phyloP scores from a whole-genome alignment of 1,284 basidiomycete species.

The Moniliella sp. region DNA sequence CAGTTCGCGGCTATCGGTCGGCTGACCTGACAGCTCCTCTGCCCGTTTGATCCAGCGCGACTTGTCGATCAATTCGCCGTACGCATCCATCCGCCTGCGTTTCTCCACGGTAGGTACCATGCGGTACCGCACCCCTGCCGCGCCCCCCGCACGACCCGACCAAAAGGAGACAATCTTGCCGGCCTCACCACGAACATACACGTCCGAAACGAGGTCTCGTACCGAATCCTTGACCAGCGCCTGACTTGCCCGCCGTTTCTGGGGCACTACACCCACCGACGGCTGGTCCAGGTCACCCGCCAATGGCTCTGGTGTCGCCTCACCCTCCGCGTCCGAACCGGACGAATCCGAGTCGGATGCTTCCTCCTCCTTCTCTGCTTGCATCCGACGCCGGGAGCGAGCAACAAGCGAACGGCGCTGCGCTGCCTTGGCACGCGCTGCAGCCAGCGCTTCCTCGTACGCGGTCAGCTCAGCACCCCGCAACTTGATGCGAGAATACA shows the following conservation, averaged over 20 bases:
- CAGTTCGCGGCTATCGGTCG: too few relatives aligned
- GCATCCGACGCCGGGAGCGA: constrained; percentile 65
- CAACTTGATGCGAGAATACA: too few relatives aligned
- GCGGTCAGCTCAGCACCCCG: constrained; percentile 52
- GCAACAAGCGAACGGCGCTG: constrained; percentile 64
- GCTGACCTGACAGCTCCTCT: constrained; percentile 2
- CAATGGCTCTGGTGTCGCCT: too few relatives aligned
- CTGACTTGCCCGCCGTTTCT: too few relatives aligned
- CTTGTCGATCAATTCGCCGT: constrained; percentile 74
- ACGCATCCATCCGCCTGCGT: constrained; percentile 73
- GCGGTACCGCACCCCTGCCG: constrained; percentile 53
- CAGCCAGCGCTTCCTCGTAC: constrained; percentile 54
- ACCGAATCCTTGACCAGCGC: too few relatives aligned
- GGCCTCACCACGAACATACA: constrained; percentile 82
- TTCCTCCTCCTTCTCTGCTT: constrained; percentile 48
- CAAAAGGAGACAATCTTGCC: constrained; percentile 59
- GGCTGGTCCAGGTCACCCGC: too few relatives aligned
- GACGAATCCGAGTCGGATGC: constrained; percentile 23
- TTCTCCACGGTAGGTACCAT: constrained; percentile 95
- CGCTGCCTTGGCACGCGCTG: constrained; percentile 61
- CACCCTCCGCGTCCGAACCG: too few relatives aligned
- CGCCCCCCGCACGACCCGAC: constrained; percentile 36
- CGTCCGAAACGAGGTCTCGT: too few relatives aligned
- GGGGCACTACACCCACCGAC: too few relatives aligned
- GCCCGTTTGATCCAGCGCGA: constrained; percentile 40